phyloP scores from a whole-genome alignment of 2,329 filamentous ascomycete species.

The Sclerotinia subarctica region DNA sequence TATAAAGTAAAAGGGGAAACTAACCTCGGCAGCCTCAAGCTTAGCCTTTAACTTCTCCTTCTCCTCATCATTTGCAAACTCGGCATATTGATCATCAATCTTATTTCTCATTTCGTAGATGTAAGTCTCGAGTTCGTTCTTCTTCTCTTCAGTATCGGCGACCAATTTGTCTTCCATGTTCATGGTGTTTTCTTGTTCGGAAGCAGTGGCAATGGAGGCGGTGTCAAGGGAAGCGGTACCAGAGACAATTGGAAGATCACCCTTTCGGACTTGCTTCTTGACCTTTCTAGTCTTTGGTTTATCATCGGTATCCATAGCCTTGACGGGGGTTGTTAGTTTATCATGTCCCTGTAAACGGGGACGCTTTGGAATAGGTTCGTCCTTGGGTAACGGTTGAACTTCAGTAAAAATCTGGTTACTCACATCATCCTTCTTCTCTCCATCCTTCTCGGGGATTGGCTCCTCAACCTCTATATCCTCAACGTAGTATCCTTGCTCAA shows the following conservation, averaged over 20 bases:
- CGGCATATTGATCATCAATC: conserved; percentile 85
- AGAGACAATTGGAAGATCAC: conserved; percentile 82
- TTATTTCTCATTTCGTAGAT: conserved; percentile 97
- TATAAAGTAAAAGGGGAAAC: conserved; percentile 38
- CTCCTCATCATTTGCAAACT: conserved; percentile 88
- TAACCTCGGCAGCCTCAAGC: conserved; percentile 82
- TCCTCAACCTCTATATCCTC: conserved; percentile 98
- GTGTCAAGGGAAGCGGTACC: conserved; percentile 79
- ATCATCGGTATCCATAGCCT: conserved; percentile 78
- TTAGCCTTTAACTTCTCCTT: conserved; percentile 82
- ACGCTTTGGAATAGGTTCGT: conserved; percentile 32
- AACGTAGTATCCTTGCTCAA: conserved; percentile 96
- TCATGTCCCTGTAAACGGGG: conserved; percentile 26
- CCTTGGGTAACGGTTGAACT: conserved; percentile 25
- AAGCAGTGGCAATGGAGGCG: conserved; percentile 59
- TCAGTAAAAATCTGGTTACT: conserved; percentile 41
- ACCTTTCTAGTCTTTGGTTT: conserved; percentile 88
- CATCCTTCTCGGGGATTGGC: conserved; percentile 68
- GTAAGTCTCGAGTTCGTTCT: conserved; percentile 97
- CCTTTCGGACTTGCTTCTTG: conserved; percentile 99
- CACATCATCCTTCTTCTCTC: conserved; percentile 62
- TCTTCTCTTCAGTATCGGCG: conserved; percentile 97
- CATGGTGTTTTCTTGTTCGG: conserved; percentile 87
- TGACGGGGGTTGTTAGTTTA: conserved; percentile 33
- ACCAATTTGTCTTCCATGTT: conserved; percentile 98